These are phyloP conservation scores for Backusella circina DNA, from an alignment of 192 early-diverging fungal species.

Conservation along the genomic window DNA sequence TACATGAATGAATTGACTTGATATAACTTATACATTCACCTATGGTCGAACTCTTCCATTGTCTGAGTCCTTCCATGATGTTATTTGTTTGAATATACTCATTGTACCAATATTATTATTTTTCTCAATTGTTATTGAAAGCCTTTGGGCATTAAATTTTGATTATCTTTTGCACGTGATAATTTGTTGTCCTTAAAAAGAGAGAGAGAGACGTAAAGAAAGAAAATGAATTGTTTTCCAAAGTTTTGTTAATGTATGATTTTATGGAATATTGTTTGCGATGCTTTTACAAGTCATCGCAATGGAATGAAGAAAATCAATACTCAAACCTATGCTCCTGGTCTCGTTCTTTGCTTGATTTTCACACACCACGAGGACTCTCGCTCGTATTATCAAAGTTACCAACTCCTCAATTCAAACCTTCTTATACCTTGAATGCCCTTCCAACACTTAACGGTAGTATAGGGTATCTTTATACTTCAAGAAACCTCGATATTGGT, in stretches of 20 bases:
- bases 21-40: too few species aligned
- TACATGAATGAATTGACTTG: too few species aligned
- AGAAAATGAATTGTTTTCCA: too few species aligned
- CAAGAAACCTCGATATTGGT: conserved; percentile 59
- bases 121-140: too few species aligned
- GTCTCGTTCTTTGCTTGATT: conserved; percentile 75
- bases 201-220: too few species aligned
- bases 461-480: conserved; percentile 81
- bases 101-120: too few species aligned
- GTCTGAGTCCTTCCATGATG: too few species aligned
- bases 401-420: conserved; percentile 71
- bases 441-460: conserved; percentile 54
- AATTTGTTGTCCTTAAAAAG: background rate
- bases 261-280: conserved; percentile 80
- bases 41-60: too few species aligned
- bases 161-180: background rate
- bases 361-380: conserved; percentile 71
- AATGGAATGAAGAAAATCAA: conserved; percentile 79
- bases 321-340: conserved; percentile 79
- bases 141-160: too few species aligned
- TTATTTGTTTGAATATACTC: too few species aligned
- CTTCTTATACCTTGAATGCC: conserved; percentile 70
- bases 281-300: conserved; percentile 70
- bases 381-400: conserved; percentile 72
- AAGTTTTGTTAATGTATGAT: conserved; percentile 56